These are phyloP conservation scores for Dryadomyces quercus-mongolicae DNA, from an alignment of 2,329 filamentous ascomycete genomes.

Conservation along the genomic window DNA sequence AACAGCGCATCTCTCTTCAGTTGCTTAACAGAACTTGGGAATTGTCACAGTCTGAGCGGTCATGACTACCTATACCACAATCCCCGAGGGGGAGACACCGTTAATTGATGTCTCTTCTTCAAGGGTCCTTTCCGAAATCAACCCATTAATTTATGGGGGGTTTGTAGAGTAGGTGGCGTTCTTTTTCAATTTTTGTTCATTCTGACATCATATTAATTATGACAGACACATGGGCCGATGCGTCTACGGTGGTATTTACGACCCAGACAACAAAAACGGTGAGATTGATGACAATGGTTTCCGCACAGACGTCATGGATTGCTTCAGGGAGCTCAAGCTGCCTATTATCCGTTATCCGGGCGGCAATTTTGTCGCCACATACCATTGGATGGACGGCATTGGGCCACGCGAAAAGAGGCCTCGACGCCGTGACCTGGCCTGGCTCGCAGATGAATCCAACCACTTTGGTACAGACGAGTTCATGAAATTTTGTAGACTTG, in stretches of 20 bases:
- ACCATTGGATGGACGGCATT: conserved; percentile 75
- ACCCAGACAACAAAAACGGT: conserved; percentile 48
- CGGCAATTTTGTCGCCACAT: conserved; percentile 75
- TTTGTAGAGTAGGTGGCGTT: not conserved
- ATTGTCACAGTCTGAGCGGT: not conserved
- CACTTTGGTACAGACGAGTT: conserved; percentile 80
- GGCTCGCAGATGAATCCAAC: conserved; percentile 66
- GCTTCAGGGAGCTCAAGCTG: conserved; percentile 60
- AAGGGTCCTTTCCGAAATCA: conserved; percentile 42
- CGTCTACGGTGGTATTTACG: conserved; percentile 79
- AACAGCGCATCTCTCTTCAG: not conserved
- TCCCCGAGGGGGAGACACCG: not conserved
- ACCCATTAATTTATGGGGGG: not conserved
- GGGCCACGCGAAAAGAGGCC: conserved; percentile 61
- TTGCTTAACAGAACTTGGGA: not conserved
- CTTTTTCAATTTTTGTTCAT: not conserved
- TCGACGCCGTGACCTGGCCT: conserved; percentile 58
- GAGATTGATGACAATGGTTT: conserved; percentile 63
- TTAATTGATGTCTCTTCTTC: conserved; percentile 38
- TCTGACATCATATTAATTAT: conserved; percentile 63
- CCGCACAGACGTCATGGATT: conserved; percentile 64
- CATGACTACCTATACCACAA: not conserved
- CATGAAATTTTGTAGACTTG: conserved; percentile 63
- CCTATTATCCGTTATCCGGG: conserved; percentile 73
- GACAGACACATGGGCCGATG: conserved; percentile 74